These are phyloP conservation scores for Linnemannia zychae DNA, from an alignment of 192 early-diverging fungal species.

Conservation along the genomic window DNA sequence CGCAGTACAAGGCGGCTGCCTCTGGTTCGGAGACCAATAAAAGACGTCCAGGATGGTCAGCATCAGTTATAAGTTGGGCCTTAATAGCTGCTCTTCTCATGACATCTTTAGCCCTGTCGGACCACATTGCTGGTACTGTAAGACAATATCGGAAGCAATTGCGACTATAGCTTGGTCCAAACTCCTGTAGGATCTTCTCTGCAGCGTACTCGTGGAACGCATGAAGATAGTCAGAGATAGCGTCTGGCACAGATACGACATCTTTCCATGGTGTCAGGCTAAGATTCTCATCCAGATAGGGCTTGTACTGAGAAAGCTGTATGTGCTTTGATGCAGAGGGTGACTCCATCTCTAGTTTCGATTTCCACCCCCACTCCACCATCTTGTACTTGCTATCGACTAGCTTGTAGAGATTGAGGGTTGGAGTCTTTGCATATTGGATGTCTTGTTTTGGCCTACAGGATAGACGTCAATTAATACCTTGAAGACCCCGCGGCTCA, in stretches of 20 bases:
- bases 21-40: constrained; percentile 59
- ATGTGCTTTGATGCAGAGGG: constrained; percentile 26
- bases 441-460: constrained; percentile 48
- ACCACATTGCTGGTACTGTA: constrained; percentile 37
- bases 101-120: constrained; percentile 45
- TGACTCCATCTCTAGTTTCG: constrained; percentile 32
- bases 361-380: constrained; percentile 57
- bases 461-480: not conserved
- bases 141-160: constrained; percentile 49
- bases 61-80: constrained; percentile 37
- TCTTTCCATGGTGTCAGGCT: constrained; percentile 30
- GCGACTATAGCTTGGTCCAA: constrained; percentile 54
- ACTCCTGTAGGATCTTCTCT: constrained; percentile 50
- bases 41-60: constrained; percentile 52
- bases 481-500: not conserved
- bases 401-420: constrained; percentile 53
- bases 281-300: constrained; percentile 53
- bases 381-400: constrained; percentile 29
- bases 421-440: constrained; percentile 58
- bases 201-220: constrained; percentile 41
- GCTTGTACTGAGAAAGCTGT: constrained; percentile 51
- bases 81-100: constrained; percentile 56
- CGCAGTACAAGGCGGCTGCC: constrained; percentile 60
- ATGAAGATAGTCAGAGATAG: constrained; percentile 56
- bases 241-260: constrained; percentile 35